phyloP scores from a whole-genome alignment of 495 filamentous ascomycete species.

The Xeromyces bisporus region DNA sequence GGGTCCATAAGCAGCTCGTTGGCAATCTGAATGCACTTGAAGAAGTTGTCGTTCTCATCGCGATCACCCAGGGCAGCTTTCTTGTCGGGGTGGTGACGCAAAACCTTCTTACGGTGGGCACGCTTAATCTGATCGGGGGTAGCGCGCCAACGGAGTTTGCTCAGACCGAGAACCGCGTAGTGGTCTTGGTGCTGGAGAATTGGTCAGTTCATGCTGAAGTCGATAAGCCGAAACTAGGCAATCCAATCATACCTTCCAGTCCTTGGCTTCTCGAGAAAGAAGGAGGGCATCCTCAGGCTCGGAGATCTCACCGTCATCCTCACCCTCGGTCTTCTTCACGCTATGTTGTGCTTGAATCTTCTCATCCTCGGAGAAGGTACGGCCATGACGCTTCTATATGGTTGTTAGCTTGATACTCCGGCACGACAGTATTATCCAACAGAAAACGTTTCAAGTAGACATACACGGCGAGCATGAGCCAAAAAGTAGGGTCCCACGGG shows the following conservation, averaged over 20 bases:
- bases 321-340: constrained; percentile 89
- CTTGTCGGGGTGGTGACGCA: constrained; percentile 97
- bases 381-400: constrained; percentile 66
- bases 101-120: constrained; percentile 97
- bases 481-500: constrained; percentile 95
- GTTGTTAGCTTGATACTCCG: constrained; percentile 8
- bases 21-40: constrained; percentile 99
- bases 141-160: constrained; percentile 76
- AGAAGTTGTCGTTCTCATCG: constrained; percentile 91
- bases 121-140: constrained; percentile 97
- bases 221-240: constrained; percentile 1
- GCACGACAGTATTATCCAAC: not conserved
- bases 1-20: constrained; percentile 87
- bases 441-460: constrained; percentile 10
- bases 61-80: constrained; percentile 69
- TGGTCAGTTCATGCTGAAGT: constrained; percentile 10
- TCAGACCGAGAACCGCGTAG: constrained; percentile 88
- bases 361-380: constrained; percentile 97
- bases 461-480: constrained; percentile 82
- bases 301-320: constrained; percentile 76
- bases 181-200: constrained; percentile 69
- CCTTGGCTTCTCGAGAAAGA: constrained; percentile 84
- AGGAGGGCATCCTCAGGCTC: constrained; percentile 84
- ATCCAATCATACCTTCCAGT: constrained; percentile 67
- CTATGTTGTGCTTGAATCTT: constrained; percentile 86